phyloP scores from a whole-genome alignment of 805 yeast species.

The Metschnikowia cerradonensis region DNA sequence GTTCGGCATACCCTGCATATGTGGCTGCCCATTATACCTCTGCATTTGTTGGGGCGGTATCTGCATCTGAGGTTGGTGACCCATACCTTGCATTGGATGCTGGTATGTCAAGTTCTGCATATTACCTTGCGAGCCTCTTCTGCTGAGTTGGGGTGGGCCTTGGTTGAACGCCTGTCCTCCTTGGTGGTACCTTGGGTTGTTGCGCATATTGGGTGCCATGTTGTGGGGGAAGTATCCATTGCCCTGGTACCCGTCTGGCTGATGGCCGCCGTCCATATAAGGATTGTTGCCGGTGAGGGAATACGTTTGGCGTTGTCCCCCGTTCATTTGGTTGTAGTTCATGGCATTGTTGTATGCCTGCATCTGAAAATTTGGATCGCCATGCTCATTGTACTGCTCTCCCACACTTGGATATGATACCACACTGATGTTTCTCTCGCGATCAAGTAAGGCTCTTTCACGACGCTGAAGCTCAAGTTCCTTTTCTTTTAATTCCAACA shows the following conservation, averaged over 20 bases:
- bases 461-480: conserved; percentile 26
- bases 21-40: conserved; percentile 12
- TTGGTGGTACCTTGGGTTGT: conserved; percentile 22
- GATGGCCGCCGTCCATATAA: conserved; percentile 23
- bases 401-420: background rate
- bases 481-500: conserved; percentile 10
- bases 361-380: background rate
- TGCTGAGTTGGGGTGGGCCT: conserved; percentile 1
- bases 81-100: conserved; percentile 2
- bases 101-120: conserved; percentile 8
- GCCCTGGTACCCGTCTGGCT: conserved; percentile 30
- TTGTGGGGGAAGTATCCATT: conserved; percentile 25
- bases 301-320: conserved; percentile 6
- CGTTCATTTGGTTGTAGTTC: background rate
- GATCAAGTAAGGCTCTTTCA: conserved; percentile 24
- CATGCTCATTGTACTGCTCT: background rate
- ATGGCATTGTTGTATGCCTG: background rate
- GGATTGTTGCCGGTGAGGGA: conserved; percentile 13
- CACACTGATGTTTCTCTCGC: conserved; percentile 12
- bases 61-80: background rate
- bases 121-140: conserved; percentile 8
- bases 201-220: conserved; percentile 25
- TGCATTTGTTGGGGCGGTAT: conserved; percentile 4
- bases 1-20: background rate
- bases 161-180: conserved; percentile 7